Base-by-base conservation (phyloP, 179 eudicot species). In the Beta lomatogona region DNA sequence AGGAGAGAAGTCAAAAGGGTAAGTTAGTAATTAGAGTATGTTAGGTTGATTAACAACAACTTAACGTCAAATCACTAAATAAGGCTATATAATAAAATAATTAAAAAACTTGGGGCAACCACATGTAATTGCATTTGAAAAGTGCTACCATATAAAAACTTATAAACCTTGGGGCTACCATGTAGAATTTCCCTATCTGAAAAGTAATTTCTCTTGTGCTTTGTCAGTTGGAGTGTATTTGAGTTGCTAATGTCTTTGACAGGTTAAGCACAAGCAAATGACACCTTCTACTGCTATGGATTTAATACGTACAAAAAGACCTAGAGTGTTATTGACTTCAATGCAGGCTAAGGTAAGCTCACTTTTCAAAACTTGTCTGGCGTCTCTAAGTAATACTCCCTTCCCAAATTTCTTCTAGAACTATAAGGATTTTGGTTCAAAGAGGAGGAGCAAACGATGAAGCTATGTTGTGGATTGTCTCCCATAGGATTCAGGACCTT, bases 181-280 rank as follows among this genome's bases (percentile, higher is more conserved):
- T n/a, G n/a, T n/a, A n/a, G n/a, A n/a, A n/a, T n/a, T n/a, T n/a
- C n/a, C n/a, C n/a, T 16, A 9, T 59, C 31, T 50, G 50, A 19
- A 79, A 22, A 0, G 71, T 21, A 74, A 41, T 45, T 45, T 31
- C 14, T 61, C 74, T 25, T 61, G 7, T 7, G 41, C 16, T 71
- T 19, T 48, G 22, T 10, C 12, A 5, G 14, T 67, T 54, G 53
- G 21, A 5, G 48, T 46, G 71, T 9, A 52, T 66, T 65, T 57
- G 8, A 77, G 44, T 31, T 25, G 59, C 50, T 21, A 18, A 21
- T 71, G 45, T 19, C 61, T 77, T 16, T 82, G 36, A 16, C 87
- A 91, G 97, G 91, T 92, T 71, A 86, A 87, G 69, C 79, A 91
- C 77, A 89, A 86, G 89, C 82, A 85, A 76, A 87, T 91, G 97